A percentile compares a stretch with the other conserved stretches of the same genome.
These are phyloP conservation scores for Colletotrichum theobromicola DNA, from an alignment of 2,329 filamentous ascomycete species.

Conservation along the genomic window DNA sequence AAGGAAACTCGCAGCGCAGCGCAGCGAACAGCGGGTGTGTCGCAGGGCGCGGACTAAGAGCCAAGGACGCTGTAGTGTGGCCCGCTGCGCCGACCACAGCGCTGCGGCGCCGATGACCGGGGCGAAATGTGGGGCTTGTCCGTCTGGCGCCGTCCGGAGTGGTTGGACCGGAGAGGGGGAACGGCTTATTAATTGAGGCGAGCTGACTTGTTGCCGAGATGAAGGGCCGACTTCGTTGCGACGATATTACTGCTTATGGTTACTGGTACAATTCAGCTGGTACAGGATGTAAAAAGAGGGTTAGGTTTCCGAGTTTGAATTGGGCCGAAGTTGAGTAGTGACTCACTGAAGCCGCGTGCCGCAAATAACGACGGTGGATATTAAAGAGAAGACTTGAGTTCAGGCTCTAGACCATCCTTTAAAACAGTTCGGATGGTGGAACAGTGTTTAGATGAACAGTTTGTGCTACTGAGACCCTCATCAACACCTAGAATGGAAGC, in stretches of 20 bases:
- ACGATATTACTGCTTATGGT: background rate
- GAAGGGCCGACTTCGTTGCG: background rate
- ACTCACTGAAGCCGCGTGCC: background rate
- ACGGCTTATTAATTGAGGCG: background rate
- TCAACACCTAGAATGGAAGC: no score
- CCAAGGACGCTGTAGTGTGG: background rate
- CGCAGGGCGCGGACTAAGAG: background rate
- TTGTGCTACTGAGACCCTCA: no score
- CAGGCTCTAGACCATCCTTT: background rate
- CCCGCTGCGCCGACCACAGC: background rate
- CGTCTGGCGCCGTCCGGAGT: background rate
- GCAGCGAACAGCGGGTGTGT: background rate
- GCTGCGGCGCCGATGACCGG: slow-evolving; percentile 16
- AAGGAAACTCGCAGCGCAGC: background rate
- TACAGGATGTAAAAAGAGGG: background rate
- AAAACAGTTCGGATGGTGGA: background rate
- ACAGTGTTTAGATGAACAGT: background rate
- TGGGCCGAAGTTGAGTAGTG: background rate
- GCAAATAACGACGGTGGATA: no score
- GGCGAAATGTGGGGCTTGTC: background rate
- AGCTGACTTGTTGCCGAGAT: background rate
- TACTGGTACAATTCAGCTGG: background rate
- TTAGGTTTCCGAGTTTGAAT: background rate
- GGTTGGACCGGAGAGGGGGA: slow-evolving; percentile 1
- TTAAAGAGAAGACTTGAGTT: no score